phyloP scores from a whole-genome alignment of 2,329 filamentous ascomycete species.

The Davidsoniella neocaledoniae region DNA sequence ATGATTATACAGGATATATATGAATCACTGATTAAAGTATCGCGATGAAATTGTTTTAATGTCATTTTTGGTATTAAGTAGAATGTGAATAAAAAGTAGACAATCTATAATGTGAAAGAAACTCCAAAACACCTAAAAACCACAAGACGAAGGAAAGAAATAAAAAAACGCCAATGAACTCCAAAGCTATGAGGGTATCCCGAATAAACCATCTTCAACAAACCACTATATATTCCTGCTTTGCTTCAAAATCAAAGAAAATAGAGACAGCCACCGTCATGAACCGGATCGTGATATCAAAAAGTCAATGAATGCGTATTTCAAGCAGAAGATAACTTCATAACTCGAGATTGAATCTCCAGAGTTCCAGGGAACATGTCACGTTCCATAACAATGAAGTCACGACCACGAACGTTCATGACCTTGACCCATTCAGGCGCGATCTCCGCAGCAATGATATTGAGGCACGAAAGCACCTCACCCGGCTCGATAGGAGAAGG shows the following conservation, averaged over 20 bases:
- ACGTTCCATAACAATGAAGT: slow-evolving; percentile 40
- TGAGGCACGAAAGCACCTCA: slow-evolving; percentile 33
- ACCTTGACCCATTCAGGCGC: slow-evolving; percentile 40
- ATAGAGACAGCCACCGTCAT: background rate
- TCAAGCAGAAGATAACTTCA: slow-evolving; percentile 5
- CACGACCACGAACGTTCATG: slow-evolving; percentile 33
- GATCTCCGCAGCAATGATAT: slow-evolving; percentile 35
- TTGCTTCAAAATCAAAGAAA: background rate
- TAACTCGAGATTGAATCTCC: slow-evolving; percentile 21
- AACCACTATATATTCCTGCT: slow-evolving; percentile 4
- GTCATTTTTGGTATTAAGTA: background rate
- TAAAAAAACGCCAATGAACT: background rate
- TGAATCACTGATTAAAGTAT: too few species aligned
- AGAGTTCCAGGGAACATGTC: slow-evolving; percentile 24
- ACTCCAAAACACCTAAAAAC: background rate
- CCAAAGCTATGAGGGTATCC: slow-evolving; percentile 6
- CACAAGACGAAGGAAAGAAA: background rate
- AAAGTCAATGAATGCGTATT: background rate
- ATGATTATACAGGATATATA: too few species aligned
- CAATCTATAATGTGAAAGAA: background rate
- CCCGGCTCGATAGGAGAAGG: slow-evolving; percentile 35
- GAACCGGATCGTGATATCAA: too few species aligned
- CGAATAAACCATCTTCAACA: slow-evolving; percentile 2
- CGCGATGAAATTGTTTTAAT: too few species aligned
- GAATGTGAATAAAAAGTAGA: background rate